These are phyloP conservation scores for Botryosphaeria agaves DNA, from an alignment of 2,329 filamentous ascomycete genomes.

Conservation along the genomic window DNA sequence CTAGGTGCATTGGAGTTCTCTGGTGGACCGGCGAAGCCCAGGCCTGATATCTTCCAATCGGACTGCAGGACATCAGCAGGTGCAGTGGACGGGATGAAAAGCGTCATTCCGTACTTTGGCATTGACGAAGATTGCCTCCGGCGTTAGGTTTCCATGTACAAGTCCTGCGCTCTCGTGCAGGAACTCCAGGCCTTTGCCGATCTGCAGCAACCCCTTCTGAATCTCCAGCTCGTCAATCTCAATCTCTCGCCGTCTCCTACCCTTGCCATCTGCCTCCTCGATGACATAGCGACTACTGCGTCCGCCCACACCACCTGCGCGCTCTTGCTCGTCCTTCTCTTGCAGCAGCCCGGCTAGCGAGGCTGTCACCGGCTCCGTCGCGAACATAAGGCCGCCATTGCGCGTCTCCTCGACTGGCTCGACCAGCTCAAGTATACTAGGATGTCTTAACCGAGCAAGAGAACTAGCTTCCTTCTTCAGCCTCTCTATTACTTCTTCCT, in stretches of 20 bases:
- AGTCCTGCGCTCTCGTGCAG: constrained; percentile 87
- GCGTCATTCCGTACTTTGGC: constrained; percentile 48
- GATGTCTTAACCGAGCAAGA: constrained; percentile 75
- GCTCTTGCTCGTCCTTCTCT: constrained; percentile 81
- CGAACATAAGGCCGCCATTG: constrained; percentile 84
- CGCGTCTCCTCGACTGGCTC: constrained; percentile 93
- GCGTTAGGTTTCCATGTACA: constrained; percentile 87
- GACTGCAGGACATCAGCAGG: constrained; percentile 37
- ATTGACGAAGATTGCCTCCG: constrained; percentile 86
- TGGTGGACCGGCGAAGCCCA: constrained; percentile 72
- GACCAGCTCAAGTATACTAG: constrained; percentile 77
- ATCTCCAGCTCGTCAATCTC: constrained; percentile 96
- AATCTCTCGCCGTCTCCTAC: constrained; percentile 53
- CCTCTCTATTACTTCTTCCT: constrained; percentile 82
- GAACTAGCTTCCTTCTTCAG: constrained; percentile 84
- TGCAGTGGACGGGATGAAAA: constrained; percentile 2
- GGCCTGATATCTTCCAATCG: constrained; percentile 96
- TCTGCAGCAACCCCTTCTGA: constrained; percentile 84
- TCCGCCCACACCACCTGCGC: constrained; percentile 47
- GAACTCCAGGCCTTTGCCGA: constrained; percentile 89
- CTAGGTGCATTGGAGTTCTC: constrained; percentile 58
- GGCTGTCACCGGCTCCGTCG: constrained; percentile 77
- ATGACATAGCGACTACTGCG: constrained; percentile 64
- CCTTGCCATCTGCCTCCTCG: constrained; percentile 58
- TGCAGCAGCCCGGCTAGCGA: constrained; percentile 68